phyloP scores from a whole-genome alignment of 176 grass and related monocot species.

The Eleusine indica region DNA sequence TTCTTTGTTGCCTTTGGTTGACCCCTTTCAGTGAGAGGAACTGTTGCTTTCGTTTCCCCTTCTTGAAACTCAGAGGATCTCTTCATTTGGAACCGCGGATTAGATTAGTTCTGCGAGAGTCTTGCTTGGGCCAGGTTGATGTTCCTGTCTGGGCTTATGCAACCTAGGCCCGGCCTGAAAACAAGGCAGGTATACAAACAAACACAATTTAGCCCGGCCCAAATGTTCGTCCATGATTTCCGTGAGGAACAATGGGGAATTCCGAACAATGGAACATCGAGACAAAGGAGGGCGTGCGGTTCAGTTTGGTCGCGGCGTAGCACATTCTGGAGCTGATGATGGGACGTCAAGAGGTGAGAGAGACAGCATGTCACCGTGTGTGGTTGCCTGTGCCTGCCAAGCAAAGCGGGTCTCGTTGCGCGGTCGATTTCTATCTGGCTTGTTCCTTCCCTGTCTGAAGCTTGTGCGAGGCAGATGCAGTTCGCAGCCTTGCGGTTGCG shows the following conservation, averaged over 20 bases:
- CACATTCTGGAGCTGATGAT: conserved; percentile 6
- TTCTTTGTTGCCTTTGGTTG: not conserved
- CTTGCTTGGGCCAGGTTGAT: too few relatives aligned
- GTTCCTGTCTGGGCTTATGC: not conserved
- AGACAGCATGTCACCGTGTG: conserved; percentile 5
- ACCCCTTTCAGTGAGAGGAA: not conserved
- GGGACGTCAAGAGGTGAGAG: not conserved
- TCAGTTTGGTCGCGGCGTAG: not conserved
- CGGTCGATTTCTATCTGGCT: conserved; percentile 16
- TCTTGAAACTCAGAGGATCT: not conserved
- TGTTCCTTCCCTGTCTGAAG: not conserved
- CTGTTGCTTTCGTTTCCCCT: not conserved
- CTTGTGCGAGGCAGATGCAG: conserved; percentile 25
- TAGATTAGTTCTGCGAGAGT: too few relatives aligned
- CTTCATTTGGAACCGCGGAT: not conserved
- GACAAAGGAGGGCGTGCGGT: too few relatives aligned
- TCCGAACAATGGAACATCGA: too few relatives aligned
- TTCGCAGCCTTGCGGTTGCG: conserved; percentile 7
- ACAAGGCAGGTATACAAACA: not conserved
- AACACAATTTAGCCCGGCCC: not conserved
- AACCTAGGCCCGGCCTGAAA: not conserved
- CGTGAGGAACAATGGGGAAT: not conserved
- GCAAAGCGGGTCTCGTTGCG: conserved; percentile 29
- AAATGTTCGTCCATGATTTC: not conserved
- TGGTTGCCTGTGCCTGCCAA: conserved; percentile 15